Percentiles rank a stretch among this genome's conserved stretches.
These are phyloP conservation scores for Phanerochaete carnosa DNA, from an alignment of 768 basidiomycete genomes.

Conservation along the genomic window DNA sequence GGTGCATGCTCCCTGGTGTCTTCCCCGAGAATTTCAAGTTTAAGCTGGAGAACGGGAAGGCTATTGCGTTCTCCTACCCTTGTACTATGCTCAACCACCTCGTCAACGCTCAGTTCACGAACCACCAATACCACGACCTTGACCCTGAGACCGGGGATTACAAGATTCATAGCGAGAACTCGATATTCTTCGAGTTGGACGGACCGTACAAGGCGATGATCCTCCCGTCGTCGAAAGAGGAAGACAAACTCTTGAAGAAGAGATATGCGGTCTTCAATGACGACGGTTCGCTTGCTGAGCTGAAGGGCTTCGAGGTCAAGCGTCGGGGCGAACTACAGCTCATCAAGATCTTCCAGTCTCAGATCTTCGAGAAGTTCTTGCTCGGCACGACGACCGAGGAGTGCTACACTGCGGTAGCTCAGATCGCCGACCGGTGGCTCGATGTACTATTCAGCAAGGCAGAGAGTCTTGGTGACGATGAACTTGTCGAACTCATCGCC, in stretches of 20 bases:
- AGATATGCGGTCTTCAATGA: conserved; percentile 99
- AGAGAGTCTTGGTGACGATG: conserved; percentile 82
- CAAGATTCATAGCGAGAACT: conserved; percentile 88
- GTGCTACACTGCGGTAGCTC: conserved; percentile 91
- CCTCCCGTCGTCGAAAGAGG: conserved; percentile 97
- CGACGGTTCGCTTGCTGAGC: conserved; percentile 93
- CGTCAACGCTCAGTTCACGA: conserved; percentile 93
- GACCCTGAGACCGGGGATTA: conserved; percentile 85
- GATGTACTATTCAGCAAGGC: conserved; percentile 90
- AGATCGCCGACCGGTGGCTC: conserved; percentile 95
- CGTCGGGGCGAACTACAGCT: conserved; percentile 95
- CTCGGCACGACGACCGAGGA: conserved; percentile 91
- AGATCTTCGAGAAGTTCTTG: conserved; percentile 97
- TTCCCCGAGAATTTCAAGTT: conserved; percentile 99
- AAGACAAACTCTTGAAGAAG: conserved; percentile 97
- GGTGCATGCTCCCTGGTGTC: conserved; percentile 98
- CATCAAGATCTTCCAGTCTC: conserved; percentile 99
- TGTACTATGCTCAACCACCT: conserved; percentile 99
- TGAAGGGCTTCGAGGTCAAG: conserved; percentile 99
- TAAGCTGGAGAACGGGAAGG: conserved; percentile 83
- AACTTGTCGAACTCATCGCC: conserved; percentile 95
- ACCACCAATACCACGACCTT: conserved; percentile 95
- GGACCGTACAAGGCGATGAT: conserved; percentile 99
- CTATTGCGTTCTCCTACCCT: conserved; percentile 89
- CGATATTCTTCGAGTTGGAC: conserved; percentile 98